phyloP scores from a whole-genome alignment of 768 basidiomycete species.

The Mycena vitilis region DNA sequence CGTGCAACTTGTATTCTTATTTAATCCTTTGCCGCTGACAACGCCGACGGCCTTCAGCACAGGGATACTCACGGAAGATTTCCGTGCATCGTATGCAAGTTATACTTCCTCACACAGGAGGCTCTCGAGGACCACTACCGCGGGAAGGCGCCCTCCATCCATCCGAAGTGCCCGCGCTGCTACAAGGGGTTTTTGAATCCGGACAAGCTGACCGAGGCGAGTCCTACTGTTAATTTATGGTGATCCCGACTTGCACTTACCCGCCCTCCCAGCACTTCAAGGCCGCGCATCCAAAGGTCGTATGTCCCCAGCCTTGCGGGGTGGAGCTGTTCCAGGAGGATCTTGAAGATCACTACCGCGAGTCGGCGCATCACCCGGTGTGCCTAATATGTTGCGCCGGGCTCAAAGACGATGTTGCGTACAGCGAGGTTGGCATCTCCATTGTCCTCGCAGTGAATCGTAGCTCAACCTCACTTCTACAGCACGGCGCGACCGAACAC shows the following conservation, averaged over 20 bases:
- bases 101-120: slow-evolving; percentile 45
- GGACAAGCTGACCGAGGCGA: slow-evolving; percentile 48
- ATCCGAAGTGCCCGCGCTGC: slow-evolving; percentile 60
- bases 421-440: slow-evolving; percentile 43
- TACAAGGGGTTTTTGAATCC: slow-evolving; percentile 55
- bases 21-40: not conserved
- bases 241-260: not conserved
- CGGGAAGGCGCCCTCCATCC: slow-evolving; percentile 48
- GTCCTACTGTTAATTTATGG: not conserved
- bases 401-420: slow-evolving; percentile 47
- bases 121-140: slow-evolving; percentile 60
- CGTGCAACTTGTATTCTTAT: slow-evolving; percentile 2
- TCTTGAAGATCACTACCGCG: slow-evolving; percentile 53
- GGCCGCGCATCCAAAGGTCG: not conserved
- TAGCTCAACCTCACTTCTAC: not conserved
- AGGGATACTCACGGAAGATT: not conserved
- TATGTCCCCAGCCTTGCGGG: not conserved
- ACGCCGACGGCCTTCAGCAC: slow-evolving; percentile 7
- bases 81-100: not conserved
- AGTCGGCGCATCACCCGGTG: slow-evolving; percentile 51
- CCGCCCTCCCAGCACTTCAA: slow-evolving; percentile 12
- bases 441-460: too few species aligned
- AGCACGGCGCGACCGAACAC: slow-evolving; percentile 55
- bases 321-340: slow-evolving; percentile 42
- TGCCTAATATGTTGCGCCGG: slow-evolving; percentile 48